Evolutionary conservation across 2,329 filamentous ascomycete genomes (phyloP).

Genomic region (Xylariales sp.): DNA sequence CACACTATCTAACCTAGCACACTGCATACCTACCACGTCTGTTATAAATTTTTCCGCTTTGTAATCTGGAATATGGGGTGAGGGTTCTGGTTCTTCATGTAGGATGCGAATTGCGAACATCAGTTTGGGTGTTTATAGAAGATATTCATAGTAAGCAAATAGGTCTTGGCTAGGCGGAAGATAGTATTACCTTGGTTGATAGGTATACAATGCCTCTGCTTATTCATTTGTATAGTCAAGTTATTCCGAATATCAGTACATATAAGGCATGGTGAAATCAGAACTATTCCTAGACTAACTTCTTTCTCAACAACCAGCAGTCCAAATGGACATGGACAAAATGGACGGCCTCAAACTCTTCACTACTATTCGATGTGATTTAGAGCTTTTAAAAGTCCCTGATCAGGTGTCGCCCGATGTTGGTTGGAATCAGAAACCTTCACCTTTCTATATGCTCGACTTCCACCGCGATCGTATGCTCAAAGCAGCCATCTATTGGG

Average conservation of each 20-base stretch:
- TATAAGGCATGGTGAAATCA: neutral
- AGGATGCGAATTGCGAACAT: neutral
- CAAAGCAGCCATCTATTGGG: constrained; percentile 68
- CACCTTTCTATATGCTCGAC: constrained; percentile 81
- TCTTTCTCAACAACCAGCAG: neutral
- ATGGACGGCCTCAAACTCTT: constrained; percentile 69
- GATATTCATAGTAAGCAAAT: no score
- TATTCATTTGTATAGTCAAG: no score
- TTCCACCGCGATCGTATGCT: constrained; percentile 83
- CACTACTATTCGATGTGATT: constrained; percentile 79
- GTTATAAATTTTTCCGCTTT: no score
- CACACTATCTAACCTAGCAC: no score
- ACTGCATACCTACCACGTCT: no score
- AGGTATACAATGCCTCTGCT: no score
- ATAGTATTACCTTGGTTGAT: no score
- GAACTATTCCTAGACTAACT: neutral
- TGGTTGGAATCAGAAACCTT: constrained; percentile 66
- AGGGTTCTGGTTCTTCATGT: neutral
- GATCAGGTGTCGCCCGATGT: constrained; percentile 53
- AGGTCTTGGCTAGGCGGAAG: no score
- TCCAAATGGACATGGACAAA: constrained; percentile 42
- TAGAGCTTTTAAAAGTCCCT: constrained; percentile 60
- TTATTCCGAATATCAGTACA: no score
- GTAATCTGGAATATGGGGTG: neutral
- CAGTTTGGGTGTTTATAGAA: neutral